Conservation (phyloP, 2,329 filamentous ascomycete species). For the Hypocreales sp. region DNA sequence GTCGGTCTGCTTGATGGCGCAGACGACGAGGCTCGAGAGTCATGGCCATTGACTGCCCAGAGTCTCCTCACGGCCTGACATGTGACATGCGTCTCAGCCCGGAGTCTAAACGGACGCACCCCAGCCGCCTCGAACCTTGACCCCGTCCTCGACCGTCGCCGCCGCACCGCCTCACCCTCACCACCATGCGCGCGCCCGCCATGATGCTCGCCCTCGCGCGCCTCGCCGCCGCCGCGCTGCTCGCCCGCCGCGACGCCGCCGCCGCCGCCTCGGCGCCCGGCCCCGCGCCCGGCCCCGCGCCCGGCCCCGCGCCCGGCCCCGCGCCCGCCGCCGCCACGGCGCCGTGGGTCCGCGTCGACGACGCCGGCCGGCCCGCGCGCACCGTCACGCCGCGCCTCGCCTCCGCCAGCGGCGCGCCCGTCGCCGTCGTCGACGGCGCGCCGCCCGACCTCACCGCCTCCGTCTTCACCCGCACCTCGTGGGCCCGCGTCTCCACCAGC, state of each 20-base stretch:
- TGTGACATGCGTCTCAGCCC: too few species aligned
- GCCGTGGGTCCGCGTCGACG: constrained; percentile 36
- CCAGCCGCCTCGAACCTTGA: too few species aligned
- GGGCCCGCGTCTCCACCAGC: constrained; percentile 22
- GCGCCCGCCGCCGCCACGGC: constrained; percentile 12
- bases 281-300: constrained; percentile 15
- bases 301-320: not conserved
- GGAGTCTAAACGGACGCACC: too few species aligned
- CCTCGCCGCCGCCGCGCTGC: not conserved
- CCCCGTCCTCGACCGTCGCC: too few species aligned
- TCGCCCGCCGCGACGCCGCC: not conserved
- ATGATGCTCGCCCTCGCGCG: too few species aligned
- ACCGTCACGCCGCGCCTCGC: constrained; percentile 34
- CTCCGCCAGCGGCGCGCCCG: constrained; percentile 28
- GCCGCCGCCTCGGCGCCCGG: not conserved
- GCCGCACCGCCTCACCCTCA: too few species aligned
- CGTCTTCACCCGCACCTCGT: constrained; percentile 20
- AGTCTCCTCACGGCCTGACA: too few species aligned
- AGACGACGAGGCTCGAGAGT: too few species aligned
- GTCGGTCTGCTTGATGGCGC: too few species aligned
- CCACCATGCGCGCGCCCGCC: too few species aligned
- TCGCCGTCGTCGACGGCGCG: constrained; percentile 19
- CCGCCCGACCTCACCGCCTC: constrained; percentile 31
- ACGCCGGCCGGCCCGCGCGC: constrained; percentile 24
- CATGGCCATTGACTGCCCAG: too few species aligned